Evolutionary conservation across 2,329 filamentous ascomycete genomes (phyloP), one percentile per base, ranked within the genome.

Genomic region (Neonectria coccinea): DNA sequence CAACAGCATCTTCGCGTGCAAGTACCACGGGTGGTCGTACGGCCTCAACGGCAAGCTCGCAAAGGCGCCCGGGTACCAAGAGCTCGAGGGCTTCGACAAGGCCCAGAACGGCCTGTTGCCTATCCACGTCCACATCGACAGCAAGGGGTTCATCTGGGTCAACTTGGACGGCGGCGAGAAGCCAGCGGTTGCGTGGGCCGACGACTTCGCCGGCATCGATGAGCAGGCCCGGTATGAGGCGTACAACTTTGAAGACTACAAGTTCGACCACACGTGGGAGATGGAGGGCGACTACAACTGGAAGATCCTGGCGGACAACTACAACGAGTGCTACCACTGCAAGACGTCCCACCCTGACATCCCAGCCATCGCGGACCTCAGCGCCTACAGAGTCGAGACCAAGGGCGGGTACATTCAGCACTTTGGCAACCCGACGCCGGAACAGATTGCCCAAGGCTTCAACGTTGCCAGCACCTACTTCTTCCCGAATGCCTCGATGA

Each of bases 271-370:
- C 72, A 76, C 77, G 33, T 88, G 85, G 84, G 82, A 86, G 68
- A 84, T 87, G 82, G 82, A 86, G 53, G 83, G 83, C 0, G 80
- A 83, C 33, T 86, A 84, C 73, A 88, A 88, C 78, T 89, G 86
- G 86, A 89, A 89, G 78, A 83, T 85, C 25, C 75, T 88, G 33
- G 83, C 84, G 14, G 88, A 90, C 73, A 89, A 90, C 78, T 90
- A 88, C 80, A 90, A 90, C 73, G 87, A 88, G 73, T 90, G 87
- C 73, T 90, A 90, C 70, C 87, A 89, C 78, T 89, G 86, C 79
- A 83, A 84, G 55, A 85, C 84, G 1, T 84, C 86, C 2, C 87
- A 89, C 68, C 86, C 88, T 2, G 85, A 87, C 62, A 84, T 89
- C 33, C 81, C 85, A 5, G 79, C 80, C 45, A 80, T 89, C n/a